A percentile compares a stretch with the other conserved stretches of the same genome.
Conservation (phyloP, 306 rosid genomes). For the Myrica gale region DNA sequence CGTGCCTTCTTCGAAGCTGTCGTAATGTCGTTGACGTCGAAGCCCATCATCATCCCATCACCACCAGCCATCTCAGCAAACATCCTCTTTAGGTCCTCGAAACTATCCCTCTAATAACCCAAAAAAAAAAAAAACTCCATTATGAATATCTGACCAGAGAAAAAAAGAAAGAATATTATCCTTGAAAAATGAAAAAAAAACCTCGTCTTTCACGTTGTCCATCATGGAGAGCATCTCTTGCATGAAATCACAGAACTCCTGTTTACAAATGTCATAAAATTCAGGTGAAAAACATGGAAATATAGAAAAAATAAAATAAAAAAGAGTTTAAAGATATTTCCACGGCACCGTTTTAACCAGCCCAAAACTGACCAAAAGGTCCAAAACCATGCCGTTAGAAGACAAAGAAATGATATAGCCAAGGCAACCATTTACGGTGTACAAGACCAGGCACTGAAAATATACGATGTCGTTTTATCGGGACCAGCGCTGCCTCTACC, state of each 20-base stretch:
- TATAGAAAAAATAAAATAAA: background rate
- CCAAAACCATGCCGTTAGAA: background rate
- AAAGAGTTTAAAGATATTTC: background rate
- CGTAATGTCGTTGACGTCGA: conserved; percentile 39
- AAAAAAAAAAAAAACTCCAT: background rate
- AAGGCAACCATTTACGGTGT: conserved; percentile 27
- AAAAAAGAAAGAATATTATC: background rate
- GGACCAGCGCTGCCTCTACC: background rate
- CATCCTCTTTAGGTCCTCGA: conserved; percentile 90
- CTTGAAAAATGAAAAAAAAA: background rate
- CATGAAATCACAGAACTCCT: conserved; percentile 93
- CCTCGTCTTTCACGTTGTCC: conserved; percentile 88
- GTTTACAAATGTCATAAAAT: conserved; percentile 14
- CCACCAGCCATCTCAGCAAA: conserved; percentile 83
- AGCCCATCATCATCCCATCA: conserved; percentile 40
- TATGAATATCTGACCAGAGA: background rate
- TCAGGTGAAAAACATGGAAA: background rate
- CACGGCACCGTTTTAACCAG: background rate
- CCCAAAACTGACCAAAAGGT: background rate
- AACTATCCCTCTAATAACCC: conserved; percentile 65
- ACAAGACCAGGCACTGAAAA: conserved; percentile 12
- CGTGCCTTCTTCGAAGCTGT: conserved; percentile 59
- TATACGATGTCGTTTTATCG: conserved; percentile 23
- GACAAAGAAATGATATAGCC: background rate
- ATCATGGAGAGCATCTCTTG: conserved; percentile 89